Evolutionary conservation across 352 stramenopile genomes (phyloP).

Genomic region (Peronospora farinosa): DNA sequence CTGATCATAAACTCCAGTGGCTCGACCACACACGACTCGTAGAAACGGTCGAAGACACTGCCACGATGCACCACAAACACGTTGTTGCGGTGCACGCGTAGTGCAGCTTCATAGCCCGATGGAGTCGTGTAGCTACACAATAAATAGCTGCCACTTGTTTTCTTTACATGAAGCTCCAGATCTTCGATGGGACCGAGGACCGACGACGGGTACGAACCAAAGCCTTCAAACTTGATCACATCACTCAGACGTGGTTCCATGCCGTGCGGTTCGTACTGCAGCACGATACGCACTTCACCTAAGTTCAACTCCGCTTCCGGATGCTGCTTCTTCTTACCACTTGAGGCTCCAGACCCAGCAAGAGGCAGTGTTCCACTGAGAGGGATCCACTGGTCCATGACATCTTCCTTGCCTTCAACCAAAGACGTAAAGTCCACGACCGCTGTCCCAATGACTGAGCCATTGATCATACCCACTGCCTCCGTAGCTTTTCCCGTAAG

Average conservation of each 20-base stretch:
- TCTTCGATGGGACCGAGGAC: conserved; percentile 58
- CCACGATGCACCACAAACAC: conserved; percentile 72
- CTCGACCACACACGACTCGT: conserved; percentile 57
- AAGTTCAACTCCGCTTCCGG: conserved; percentile 38
- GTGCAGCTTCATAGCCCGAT: conserved; percentile 50
- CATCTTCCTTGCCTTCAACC: conserved; percentile 69
- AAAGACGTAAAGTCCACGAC: conserved; percentile 61
- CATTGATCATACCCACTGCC: conserved; percentile 67
- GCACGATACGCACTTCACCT: conserved; percentile 64
- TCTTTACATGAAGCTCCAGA: conserved; percentile 74
- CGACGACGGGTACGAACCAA: conserved; percentile 63
- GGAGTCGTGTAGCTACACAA: conserved; percentile 66
- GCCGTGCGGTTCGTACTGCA: conserved; percentile 75
- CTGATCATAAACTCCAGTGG: conserved; percentile 63
- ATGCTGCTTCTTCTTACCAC: conserved; percentile 36
- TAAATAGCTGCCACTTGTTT: conserved; percentile 71
- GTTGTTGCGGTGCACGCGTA: conserved; percentile 71
- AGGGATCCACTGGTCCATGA: conserved; percentile 74
- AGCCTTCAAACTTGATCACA: conserved; percentile 73
- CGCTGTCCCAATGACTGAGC: conserved; percentile 69
- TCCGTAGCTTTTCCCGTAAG: conserved; percentile 70
- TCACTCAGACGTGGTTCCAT: conserved; percentile 71
- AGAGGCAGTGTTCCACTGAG: conserved; percentile 40
- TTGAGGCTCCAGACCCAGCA: conserved; percentile 1
- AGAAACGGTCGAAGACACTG: conserved; percentile 63